A percentile compares a stretch with the other conserved stretches of the same genome.
phyloP scores from a whole-genome alignment of 2,329 filamentous ascomycete genomes.

The Penicillium vulpinum region DNA sequence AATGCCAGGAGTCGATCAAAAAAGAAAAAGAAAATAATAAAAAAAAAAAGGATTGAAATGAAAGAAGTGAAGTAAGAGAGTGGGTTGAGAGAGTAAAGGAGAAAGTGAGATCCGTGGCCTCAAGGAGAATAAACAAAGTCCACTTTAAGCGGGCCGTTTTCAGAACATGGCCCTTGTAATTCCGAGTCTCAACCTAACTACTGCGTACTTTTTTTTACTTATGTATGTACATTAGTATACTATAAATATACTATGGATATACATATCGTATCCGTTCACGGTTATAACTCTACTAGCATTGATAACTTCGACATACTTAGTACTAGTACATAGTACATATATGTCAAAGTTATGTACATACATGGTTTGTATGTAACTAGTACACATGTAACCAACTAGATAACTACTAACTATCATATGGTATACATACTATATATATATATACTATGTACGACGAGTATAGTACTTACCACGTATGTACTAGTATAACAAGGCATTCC shows the following conservation, averaged over 20 bases:
- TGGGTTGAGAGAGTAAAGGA: conserved; percentile 4
- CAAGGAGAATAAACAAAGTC: conserved; percentile 22
- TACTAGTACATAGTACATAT: too few species aligned
- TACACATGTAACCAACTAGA: too few species aligned
- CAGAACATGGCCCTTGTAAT: conserved; percentile 14
- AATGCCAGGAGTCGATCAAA: background rate
- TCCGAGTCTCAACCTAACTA: background rate
- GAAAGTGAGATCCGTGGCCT: conserved; percentile 23
- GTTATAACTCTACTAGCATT: background rate
- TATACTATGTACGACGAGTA: background rate
- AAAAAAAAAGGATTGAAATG: conserved; percentile 9
- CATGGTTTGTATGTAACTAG: too few species aligned
- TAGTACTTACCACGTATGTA: too few species aligned
- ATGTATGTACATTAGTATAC: too few species aligned
- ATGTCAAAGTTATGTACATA: too few species aligned
- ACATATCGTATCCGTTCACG: background rate
- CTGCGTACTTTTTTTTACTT: background rate
- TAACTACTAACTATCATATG: too few species aligned
- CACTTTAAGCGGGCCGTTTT: conserved; percentile 25
- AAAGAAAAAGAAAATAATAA: conserved; percentile 7
- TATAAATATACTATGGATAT: background rate
- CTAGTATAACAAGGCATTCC: background rate
- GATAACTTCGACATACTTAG: too few species aligned
- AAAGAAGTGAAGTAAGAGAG: conserved; percentile 12
- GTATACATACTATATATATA: too few species aligned